Evolutionary conservation across 345 rosid species (phyloP), one percentile per base, ranked within the genome.

Genomic region (Corchorus olitorius): DNA sequence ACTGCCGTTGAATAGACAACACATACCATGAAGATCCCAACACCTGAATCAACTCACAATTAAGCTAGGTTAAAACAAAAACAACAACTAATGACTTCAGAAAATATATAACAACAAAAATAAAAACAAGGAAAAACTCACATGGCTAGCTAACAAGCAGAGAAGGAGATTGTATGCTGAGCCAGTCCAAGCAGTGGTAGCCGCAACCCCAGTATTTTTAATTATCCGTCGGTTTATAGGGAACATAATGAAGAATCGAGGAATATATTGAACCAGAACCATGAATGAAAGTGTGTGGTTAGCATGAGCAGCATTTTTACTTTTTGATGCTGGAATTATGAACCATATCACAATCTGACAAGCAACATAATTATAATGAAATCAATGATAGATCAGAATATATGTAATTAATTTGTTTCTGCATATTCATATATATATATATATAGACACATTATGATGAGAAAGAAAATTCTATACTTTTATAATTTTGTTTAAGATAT

Each of bases 111-210:
- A 1, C 27, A 27, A 27, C 27, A 27, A 27, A 27, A 27, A n/a
- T n/a, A n/a, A n/a, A n/a, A n/a, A n/a, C n/a, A n/a, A 27, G 27
- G 27, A 27, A 27, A 27, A 63, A 52, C 92, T 86, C 79, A 94
- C 97, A 87, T 94, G 97, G 83, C 94, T 87, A 4, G 89, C 91
- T 72, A 94, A 92, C 12, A 89, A 83, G 77, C 82, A 94, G 49
- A 91, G 89, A 41, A 94, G 48, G 71, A 94, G 90, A 78, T 92
- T 94, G 82, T 92, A 92, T 6, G 89, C 97, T 45, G 96, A 94
- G 17, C 98, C 97, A 2, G 97, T 87, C 97, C 98, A 94, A 22
- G 97, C 87, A 68, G 96, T 92, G 86, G 86, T 92, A 68, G 98
- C 93, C 27, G 92, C 83, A 55, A 89, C 88, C 17, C 98, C 97